Conservation (phyloP, 495 filamentous ascomycete genomes). For the Thermothielavioides terrestris region DNA sequence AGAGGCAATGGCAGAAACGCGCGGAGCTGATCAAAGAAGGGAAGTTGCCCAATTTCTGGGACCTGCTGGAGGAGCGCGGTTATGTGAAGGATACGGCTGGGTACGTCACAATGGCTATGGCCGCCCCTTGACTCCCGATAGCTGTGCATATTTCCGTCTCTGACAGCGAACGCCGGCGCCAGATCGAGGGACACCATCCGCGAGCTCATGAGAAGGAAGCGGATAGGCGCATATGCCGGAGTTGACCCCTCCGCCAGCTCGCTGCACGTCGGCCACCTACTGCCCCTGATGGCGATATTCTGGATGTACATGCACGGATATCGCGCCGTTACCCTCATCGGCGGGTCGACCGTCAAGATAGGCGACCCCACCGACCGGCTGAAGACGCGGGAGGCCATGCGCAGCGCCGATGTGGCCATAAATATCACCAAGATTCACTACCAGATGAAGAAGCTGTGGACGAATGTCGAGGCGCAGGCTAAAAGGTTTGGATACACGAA, state of each 20-base stretch:
- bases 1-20: slow-evolving; percentile 47
- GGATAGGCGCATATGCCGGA: slow-evolving; percentile 76
- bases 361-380: slow-evolving; percentile 81
- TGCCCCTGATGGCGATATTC: slow-evolving; percentile 88
- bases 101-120: slow-evolving; percentile 40
- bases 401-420: slow-evolving; percentile 46
- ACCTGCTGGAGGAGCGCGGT: slow-evolving; percentile 69
- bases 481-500: slow-evolving; percentile 51
- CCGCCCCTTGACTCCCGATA: too few species aligned
- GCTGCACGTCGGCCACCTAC: slow-evolving; percentile 83
- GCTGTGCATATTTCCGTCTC: not conserved
- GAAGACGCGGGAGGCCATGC: slow-evolving; percentile 53
- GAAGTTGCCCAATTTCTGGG: slow-evolving; percentile 52
- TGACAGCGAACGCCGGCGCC: not conserved
- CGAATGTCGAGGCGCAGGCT: slow-evolving; percentile 56
- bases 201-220: slow-evolving; percentile 56
- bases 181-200: slow-evolving; percentile 55
- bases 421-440: slow-evolving; percentile 70
- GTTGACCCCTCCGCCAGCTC: slow-evolving; percentile 89
- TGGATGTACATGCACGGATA: slow-evolving; percentile 88
- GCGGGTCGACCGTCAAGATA: slow-evolving; percentile 75
- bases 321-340: slow-evolving; percentile 64
- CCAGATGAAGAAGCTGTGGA: slow-evolving; percentile 72
- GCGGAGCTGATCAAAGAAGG: slow-evolving; percentile 53
- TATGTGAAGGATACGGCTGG: slow-evolving; percentile 74